Conservation (phyloP, 768 basidiomycete genomes). For the Boletus rex-veris region DNA sequence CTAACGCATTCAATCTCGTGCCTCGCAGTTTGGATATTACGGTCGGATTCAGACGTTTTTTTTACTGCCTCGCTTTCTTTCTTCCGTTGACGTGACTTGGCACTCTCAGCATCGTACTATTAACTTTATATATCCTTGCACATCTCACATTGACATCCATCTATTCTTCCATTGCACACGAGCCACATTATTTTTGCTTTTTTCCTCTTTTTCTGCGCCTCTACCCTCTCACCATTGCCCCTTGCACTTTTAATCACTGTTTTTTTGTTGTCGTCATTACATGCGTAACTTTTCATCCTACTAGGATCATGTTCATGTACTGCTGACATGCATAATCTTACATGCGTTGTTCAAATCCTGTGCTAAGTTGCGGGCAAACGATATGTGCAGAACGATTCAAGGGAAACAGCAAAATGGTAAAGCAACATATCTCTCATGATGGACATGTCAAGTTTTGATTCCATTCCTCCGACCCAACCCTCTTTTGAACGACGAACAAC, state of each 20-base stretch:
- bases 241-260: neutral
- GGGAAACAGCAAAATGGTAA: no score
- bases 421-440: no score
- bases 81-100: neutral
- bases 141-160: conserved; percentile 2
- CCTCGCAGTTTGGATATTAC: conserved; percentile 10
- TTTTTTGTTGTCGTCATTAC: conserved; percentile 6
- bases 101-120: conserved; percentile 18
- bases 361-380: no score
- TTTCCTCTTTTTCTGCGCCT: neutral
- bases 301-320: conserved; percentile 3
- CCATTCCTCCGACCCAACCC: no score
- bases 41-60: conserved; percentile 8
- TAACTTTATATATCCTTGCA: conserved; percentile 10
- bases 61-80: neutral
- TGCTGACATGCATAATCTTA: conserved; percentile 7
- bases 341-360: neutral
- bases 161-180: neutral
- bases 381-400: no score
- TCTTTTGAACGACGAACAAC: no score
- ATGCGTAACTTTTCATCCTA: conserved; percentile 4
- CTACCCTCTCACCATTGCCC: neutral
- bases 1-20: neutral
- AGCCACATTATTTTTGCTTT: neutral
- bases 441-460: no score